Conservation (phyloP, 768 basidiomycete genomes). For the Trametes coccinea region DNA sequence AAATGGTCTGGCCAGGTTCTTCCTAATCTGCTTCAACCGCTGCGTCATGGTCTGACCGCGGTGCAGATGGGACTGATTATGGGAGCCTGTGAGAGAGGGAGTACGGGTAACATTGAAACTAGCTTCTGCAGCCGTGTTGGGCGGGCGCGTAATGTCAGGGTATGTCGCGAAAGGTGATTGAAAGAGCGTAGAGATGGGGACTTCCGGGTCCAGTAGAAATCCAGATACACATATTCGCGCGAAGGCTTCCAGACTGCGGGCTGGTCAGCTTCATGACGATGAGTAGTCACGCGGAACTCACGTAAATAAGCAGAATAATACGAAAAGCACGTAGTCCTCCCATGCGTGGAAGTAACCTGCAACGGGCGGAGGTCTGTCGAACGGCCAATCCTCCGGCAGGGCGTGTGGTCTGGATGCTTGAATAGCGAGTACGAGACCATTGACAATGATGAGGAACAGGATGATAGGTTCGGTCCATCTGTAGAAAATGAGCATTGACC, state of each 20-base stretch:
- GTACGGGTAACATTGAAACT: slow-evolving; percentile 15
- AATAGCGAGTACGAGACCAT: slow-evolving; percentile 78
- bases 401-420: slow-evolving; percentile 70
- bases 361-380: slow-evolving; percentile 41
- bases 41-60: slow-evolving; percentile 50
- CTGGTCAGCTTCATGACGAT: slow-evolving; percentile 10
- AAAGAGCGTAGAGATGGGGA: slow-evolving; percentile 50
- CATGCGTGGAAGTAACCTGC: slow-evolving; percentile 83
- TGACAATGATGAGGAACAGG: slow-evolving; percentile 78
- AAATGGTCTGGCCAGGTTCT: slow-evolving; percentile 56
- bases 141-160: slow-evolving; percentile 28
- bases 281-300: slow-evolving; percentile 38
- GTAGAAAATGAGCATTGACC: background rate
- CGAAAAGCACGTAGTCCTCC: slow-evolving; percentile 89
- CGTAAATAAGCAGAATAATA: slow-evolving; percentile 85
- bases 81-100: slow-evolving; percentile 20
- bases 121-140: slow-evolving; percentile 25
- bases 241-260: slow-evolving; percentile 73
- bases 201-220: slow-evolving; percentile 81
- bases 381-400: slow-evolving; percentile 43
- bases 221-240: slow-evolving; percentile 91
- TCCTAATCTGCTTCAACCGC: slow-evolving; percentile 45
- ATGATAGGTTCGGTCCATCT: slow-evolving; percentile 89
- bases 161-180: slow-evolving; percentile 37
- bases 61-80: slow-evolving; percentile 28